These are phyloP conservation scores for Dalbergia oliveri DNA, from an alignment of 306 rosid species.

Conservation along the genomic window DNA sequence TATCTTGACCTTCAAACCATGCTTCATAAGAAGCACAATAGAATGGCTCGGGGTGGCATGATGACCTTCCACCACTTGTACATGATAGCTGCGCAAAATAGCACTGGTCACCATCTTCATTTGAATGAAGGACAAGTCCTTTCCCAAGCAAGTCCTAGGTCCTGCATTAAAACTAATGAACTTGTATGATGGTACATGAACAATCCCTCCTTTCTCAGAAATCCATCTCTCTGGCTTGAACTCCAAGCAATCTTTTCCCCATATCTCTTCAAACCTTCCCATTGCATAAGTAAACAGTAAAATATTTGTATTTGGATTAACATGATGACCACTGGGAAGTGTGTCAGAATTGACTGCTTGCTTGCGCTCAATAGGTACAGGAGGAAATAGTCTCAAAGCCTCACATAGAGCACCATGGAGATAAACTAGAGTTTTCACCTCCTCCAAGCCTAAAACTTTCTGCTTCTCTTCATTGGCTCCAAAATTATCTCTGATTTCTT, in stretches of 20 bases:
- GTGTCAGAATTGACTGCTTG: constrained; percentile 40
- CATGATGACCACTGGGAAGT: constrained; percentile 66
- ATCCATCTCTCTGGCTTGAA: constrained; percentile 80
- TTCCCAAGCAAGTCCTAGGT: constrained; percentile 64
- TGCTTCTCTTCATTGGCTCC: not conserved
- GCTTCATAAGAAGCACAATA: constrained; percentile 55
- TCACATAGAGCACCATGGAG: constrained; percentile 67
- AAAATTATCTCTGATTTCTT: not conserved
- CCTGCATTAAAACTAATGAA: constrained; percentile 64
- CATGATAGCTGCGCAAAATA: constrained; percentile 41
- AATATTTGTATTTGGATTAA: constrained; percentile 25
- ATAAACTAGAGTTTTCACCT: constrained; percentile 54
- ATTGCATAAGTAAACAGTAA: constrained; percentile 52
- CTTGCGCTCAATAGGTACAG: constrained; percentile 54
- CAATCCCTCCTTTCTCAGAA: constrained; percentile 37
- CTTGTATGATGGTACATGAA: constrained; percentile 57
- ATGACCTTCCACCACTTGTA: constrained; percentile 46
- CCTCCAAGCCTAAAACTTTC: not conserved
- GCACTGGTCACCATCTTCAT: constrained; percentile 53
- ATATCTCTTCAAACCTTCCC: constrained; percentile 62
- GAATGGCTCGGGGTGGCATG: constrained; percentile 37
- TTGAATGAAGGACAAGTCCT: constrained; percentile 52
- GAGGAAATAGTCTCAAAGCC: constrained; percentile 61
- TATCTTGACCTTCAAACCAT: constrained; percentile 57
- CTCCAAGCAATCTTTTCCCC: constrained; percentile 67